Evolutionary conservation across 176 grass and related monocot species (phyloP).

Genomic region (Dendrocalamus sinicus): DNA sequence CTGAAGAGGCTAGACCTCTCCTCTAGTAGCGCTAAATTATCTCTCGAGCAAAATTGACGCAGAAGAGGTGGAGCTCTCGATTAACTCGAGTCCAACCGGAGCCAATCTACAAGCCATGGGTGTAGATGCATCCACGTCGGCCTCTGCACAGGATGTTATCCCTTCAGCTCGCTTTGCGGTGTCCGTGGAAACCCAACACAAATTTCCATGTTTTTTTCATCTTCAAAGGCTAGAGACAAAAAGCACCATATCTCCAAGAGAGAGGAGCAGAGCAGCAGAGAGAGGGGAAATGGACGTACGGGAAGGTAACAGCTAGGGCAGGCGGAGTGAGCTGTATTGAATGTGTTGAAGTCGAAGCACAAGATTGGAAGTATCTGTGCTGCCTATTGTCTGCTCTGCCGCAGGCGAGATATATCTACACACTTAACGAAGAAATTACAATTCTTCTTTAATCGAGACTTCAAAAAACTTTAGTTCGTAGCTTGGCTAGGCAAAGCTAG

Average conservation of each 20-base stretch:
- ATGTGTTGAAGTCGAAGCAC: neutral
- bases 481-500: too few relatives aligned
- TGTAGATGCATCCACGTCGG: slow-evolving; percentile 52
- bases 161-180: slow-evolving; percentile 37
- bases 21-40: neutral
- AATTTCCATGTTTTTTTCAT: neutral
- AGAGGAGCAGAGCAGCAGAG: too few relatives aligned
- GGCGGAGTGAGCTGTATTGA: slow-evolving; percentile 21
- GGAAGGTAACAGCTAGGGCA: slow-evolving; percentile 29
- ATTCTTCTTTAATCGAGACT: too few relatives aligned
- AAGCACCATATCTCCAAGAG: too few relatives aligned
- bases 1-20: neutral
- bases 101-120: slow-evolving; percentile 52
- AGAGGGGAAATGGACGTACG: neutral
- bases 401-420: neutral
- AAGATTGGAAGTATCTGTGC: neutral
- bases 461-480: too few relatives aligned
- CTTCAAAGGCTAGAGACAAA: slow-evolving; percentile 6
- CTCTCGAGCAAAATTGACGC: neutral
- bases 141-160: slow-evolving; percentile 25
- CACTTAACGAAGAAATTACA: too few relatives aligned
- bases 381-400: neutral
- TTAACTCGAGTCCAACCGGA: slow-evolving; percentile 15
- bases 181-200: slow-evolving; percentile 42
- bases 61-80: neutral